Evolutionary conservation across 2,329 filamentous ascomycete genomes (phyloP), one percentile per base, ranked within the genome.

Genomic region (Ilyonectria sp.): DNA sequence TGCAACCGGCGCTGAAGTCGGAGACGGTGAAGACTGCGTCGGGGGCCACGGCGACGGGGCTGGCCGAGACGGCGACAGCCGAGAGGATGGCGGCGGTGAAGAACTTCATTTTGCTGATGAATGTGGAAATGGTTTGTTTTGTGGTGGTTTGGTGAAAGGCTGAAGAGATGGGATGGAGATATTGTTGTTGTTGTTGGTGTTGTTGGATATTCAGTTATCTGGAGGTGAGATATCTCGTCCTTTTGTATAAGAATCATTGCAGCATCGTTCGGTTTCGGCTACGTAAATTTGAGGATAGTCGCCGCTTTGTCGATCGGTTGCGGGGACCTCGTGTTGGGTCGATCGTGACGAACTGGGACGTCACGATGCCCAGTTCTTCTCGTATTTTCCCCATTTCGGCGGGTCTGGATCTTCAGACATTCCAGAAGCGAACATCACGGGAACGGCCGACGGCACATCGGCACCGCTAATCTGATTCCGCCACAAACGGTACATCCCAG

Each of bases 91-190:
- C 58, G 2, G 70, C 31, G 11, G 54, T 50, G 55, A 65, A 68
- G 58, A 71, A 70, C 70, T 71, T 71, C 70, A 72, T 71, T 33
- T 68, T 71, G 46, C 3, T 23, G 50, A 49, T 72, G 26, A 17
- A 15, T 13, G 37, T 40, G 10, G 6, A 40, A 40, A 40, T 15
- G 37, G 4, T 13, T 40, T 40, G 37, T 17, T 49, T 46, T 52
- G 21, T n/a, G 21, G 59, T 19, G 8, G n/a, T 19, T 23, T 19
- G 13, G 2, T 44, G 43, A 13, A 58, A 35, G 13, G 6, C 56
- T 69, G 60, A 40, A 15, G 37, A 40, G 37, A 15, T 40, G 37
- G n/a, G 37, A 40, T 40, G 3, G 37, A 40, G 37, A 40, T 40
- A 4, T 40, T 3, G 11, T 40, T 13, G 13, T 15, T 40, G 37